Conservation (phyloP, 257 asterid species). For the Vinca minor region DNA sequence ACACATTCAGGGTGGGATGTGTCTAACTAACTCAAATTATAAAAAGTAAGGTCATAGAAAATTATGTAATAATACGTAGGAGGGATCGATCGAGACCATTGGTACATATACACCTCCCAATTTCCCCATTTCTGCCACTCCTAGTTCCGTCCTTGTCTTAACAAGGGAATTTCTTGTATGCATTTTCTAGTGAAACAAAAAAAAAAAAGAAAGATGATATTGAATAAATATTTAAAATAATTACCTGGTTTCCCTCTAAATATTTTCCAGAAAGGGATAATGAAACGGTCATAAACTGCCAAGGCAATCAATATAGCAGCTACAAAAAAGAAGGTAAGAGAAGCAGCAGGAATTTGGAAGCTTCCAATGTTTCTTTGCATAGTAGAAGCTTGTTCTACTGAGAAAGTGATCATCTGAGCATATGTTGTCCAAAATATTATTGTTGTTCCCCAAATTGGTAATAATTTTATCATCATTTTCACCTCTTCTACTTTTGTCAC, state of each 20-base stretch:
- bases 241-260: constrained; percentile 34
- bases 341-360: constrained; percentile 38
- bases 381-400: constrained; percentile 40
- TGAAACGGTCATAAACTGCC: constrained; percentile 29
- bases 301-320: constrained; percentile 28
- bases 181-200: background rate
- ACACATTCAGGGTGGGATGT: too few species aligned
- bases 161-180: background rate
- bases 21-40: too few species aligned
- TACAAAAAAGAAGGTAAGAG: constrained; percentile 35
- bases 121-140: too few species aligned
- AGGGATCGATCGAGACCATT: too few species aligned
- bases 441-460: constrained; percentile 38
- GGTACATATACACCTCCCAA: too few species aligned
- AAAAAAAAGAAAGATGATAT: background rate
- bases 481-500: constrained; percentile 41
- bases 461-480: constrained; percentile 30
- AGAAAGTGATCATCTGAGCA: constrained; percentile 40
- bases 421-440: constrained; percentile 37
- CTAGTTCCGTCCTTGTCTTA: too few species aligned
- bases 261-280: constrained; percentile 27
- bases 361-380: constrained; percentile 26
- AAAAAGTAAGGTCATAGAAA: too few species aligned
- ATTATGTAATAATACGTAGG: too few species aligned
- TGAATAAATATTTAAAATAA: too few species aligned